Conservation (phyloP, 2,329 filamentous ascomycete species). For the Byssothecium circinans region DNA sequence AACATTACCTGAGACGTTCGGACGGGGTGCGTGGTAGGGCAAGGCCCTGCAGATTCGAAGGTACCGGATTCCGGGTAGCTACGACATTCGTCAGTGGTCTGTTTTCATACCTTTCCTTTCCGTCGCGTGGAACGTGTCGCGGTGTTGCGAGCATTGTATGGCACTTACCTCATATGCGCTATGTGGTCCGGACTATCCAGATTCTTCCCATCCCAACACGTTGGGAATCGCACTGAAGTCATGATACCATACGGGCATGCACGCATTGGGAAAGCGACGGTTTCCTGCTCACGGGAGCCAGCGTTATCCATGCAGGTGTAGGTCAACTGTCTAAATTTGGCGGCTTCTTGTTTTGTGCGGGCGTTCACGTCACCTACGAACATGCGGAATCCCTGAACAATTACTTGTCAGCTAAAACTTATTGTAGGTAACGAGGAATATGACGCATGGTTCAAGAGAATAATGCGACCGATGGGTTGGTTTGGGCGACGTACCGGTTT, state of each 20-base stretch:
- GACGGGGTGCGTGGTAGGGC: slow-evolving; percentile 17
- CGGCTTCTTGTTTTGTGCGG: slow-evolving; percentile 35
- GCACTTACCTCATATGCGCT: slow-evolving; percentile 17
- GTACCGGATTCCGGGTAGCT: slow-evolving; percentile 42
- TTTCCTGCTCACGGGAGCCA: slow-evolving; percentile 12
- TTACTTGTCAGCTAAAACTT: not conserved
- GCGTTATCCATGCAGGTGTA: slow-evolving; percentile 45
- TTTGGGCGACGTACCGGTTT: slow-evolving; percentile 19
- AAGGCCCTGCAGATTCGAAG: slow-evolving; percentile 13
- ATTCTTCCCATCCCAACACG: slow-evolving; percentile 28
- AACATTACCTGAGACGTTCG: slow-evolving; percentile 18
- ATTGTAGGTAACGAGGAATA: not conserved
- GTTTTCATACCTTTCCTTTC: too few species aligned
- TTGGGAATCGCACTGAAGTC: slow-evolving; percentile 46
- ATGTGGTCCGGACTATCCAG: slow-evolving; percentile 66
- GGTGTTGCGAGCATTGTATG: too few species aligned
- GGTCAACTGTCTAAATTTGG: slow-evolving; percentile 46
- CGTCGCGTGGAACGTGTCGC: too few species aligned
- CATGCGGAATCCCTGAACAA: slow-evolving; percentile 21
- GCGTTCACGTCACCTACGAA: slow-evolving; percentile 17
- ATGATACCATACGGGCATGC: slow-evolving; percentile 43
- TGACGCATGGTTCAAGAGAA: too few species aligned
- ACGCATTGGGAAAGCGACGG: slow-evolving; percentile 46
- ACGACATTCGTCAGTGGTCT: slow-evolving; percentile 58
- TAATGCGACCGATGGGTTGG: too few species aligned